These are phyloP conservation scores for Backusella mclennaniae DNA, from an alignment of 192 early-diverging fungal species.

Conservation along the genomic window DNA sequence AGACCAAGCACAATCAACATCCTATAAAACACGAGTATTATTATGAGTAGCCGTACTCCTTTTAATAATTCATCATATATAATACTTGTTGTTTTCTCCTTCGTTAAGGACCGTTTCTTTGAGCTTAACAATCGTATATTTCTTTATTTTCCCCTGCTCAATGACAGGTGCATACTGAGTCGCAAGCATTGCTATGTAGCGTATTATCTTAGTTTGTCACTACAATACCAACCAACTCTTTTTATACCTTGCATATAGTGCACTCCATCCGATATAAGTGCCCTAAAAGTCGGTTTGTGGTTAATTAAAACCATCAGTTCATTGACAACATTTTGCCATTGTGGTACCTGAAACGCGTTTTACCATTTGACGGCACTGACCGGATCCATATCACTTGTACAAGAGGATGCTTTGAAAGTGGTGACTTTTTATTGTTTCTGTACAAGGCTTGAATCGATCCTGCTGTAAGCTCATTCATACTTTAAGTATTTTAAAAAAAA, in stretches of 20 bases:
- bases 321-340: neutral
- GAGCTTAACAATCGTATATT: slow-evolving; percentile 50
- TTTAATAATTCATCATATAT: neutral
- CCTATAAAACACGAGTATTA: slow-evolving; percentile 1
- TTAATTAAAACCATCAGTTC: neutral
- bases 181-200: slow-evolving; percentile 57
- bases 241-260: slow-evolving; percentile 64
- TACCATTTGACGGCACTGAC: slow-evolving; percentile 16
- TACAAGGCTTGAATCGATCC: slow-evolving; percentile 41
- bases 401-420: slow-evolving; percentile 20
- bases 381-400: slow-evolving; percentile 45
- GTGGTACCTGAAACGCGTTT: slow-evolving; percentile 39
- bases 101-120: slow-evolving; percentile 46
- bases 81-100: slow-evolving; percentile 48
- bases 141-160: slow-evolving; percentile 42
- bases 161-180: slow-evolving; percentile 49
- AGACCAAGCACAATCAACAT: slow-evolving; percentile 44
- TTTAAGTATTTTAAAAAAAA: neutral
- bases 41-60: too few relatives aligned
- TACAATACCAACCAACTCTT: neutral
- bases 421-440: slow-evolving; percentile 22
- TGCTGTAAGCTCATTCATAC: slow-evolving; percentile 1
- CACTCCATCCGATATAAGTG: slow-evolving; percentile 65
- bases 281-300: slow-evolving; percentile 28
- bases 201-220: neutral